A percentile compares a stretch with the other conserved stretches of the same genome.
These are phyloP conservation scores for Rhododendron simsii DNA, from an alignment of 148 eudicot genomes.

Conservation along the genomic window DNA sequence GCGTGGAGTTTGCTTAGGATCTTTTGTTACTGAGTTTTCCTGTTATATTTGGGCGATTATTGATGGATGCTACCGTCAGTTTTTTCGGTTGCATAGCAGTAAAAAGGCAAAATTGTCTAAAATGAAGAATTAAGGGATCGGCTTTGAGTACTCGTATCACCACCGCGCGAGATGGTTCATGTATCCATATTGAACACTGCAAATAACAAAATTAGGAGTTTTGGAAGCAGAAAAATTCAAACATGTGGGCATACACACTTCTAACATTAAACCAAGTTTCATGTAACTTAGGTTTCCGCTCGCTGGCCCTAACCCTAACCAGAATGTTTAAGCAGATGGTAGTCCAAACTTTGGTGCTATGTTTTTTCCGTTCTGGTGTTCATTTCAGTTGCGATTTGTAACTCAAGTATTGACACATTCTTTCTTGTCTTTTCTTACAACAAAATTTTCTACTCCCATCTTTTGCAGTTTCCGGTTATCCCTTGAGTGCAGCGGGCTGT, in stretches of 20 bases:
- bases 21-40: background rate
- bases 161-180: background rate
- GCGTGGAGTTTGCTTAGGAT: background rate
- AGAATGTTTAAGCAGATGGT: background rate
- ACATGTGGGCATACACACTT: background rate
- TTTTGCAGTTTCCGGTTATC: slow-evolving; percentile 13
- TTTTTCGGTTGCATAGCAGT: background rate
- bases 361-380: background rate
- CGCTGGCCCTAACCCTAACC: background rate
- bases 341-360: background rate
- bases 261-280: background rate
- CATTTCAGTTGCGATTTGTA: background rate
- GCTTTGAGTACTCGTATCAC: background rate
- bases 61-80: background rate
- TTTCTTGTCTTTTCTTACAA: background rate
- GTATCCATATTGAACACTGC: background rate
- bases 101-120: background rate
- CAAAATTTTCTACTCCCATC: background rate
- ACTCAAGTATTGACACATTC: background rate
- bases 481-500: slow-evolving; percentile 15
- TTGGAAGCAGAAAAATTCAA: background rate
- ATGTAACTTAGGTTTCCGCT: background rate
- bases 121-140: background rate
- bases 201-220: background rate
- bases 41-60: background rate